Base-by-base conservation (phyloP, 306 rosid species). In the Oemleria cerasiformis region DNA sequence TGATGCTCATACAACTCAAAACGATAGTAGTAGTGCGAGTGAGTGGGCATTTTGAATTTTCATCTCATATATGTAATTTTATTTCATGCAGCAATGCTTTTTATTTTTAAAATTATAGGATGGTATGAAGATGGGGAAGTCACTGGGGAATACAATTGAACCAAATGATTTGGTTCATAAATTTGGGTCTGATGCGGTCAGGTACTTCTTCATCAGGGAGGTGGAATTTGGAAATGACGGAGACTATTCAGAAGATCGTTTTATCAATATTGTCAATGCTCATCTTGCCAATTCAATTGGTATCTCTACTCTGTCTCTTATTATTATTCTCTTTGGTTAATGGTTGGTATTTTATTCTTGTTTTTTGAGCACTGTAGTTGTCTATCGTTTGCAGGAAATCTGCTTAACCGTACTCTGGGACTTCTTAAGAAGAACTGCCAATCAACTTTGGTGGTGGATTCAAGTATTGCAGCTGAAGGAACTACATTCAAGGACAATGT, bases 91-190 rank as follows among this genome's bases (percentile, higher is more conserved):
- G 88, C 90, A 76, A 81, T 79, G 76, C 72, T 75, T 93, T 88
- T 85, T 82, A 79, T 83, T 81, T 87, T 84, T 87, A 68, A 80
- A 75, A 76, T 86, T 85, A 77, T 89, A 94, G 99, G 99, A 91
- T 87, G 99, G 99, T 76, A 80, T 89, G 99, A 94, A 94, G 85
- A 91, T 94, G 99, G 99, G 99, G 65, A 91, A 94, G 76, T 86
- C 99, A 8, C 81, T 91, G 40, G 99, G 99, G 57, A 94, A 94
- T 82, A 94, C 97, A n/a, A 92, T 89, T 72, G 99, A 91, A 81
- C 97, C 99, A 74, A 91, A 87, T 38, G 95, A 94, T 67, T 84
- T 91, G 89, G 96, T 94, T 70, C 63, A 73, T 40, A 91, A 74
- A 78, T 94, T 94, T 10, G 99, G 99, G 49, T 66, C 91, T 41